These are phyloP conservation scores for Musa beccarii DNA, from an alignment of 176 grass and related monocot species.

Conservation along the genomic window DNA sequence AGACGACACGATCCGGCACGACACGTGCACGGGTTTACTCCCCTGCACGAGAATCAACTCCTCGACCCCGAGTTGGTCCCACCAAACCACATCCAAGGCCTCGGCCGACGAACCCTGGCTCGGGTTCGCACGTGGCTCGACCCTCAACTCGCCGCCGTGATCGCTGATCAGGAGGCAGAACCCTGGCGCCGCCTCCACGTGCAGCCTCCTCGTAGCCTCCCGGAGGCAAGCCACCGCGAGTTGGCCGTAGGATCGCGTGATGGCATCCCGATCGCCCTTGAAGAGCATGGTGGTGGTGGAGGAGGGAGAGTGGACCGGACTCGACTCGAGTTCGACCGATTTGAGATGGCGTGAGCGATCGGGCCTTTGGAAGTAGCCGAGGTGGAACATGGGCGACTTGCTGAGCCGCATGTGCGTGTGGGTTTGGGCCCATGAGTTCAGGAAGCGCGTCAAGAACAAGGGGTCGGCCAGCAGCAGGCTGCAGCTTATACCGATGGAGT, in stretches of 20 bases:
- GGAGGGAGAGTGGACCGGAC: slow-evolving; percentile 11
- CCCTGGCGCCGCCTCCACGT: not conserved
- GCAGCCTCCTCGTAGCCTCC: slow-evolving; percentile 18
- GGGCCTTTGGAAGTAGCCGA: slow-evolving; percentile 46
- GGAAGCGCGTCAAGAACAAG: slow-evolving; percentile 41
- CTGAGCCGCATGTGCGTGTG: slow-evolving; percentile 33
- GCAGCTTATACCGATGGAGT: slow-evolving; percentile 64
- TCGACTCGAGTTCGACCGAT: slow-evolving; percentile 15
- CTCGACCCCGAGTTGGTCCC: slow-evolving; percentile 51
- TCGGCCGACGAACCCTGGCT: not conserved
- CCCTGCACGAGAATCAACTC: slow-evolving; percentile 39
- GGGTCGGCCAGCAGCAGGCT: slow-evolving; percentile 61
- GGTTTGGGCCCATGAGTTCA: slow-evolving; percentile 51
- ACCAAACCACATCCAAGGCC: slow-evolving; percentile 14
- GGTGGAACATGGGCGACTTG: slow-evolving; percentile 43
- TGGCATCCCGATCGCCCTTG: not conserved
- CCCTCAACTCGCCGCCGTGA: not conserved
- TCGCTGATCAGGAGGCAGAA: slow-evolving; percentile 30
- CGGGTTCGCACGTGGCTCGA: slow-evolving; percentile 27
- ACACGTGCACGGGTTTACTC: slow-evolving; percentile 52
- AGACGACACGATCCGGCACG: slow-evolving; percentile 26
- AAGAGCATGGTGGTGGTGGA: slow-evolving; percentile 36
- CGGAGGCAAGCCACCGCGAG: slow-evolving; percentile 38
- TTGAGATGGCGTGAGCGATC: slow-evolving; percentile 20
- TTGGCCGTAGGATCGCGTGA: slow-evolving; percentile 3